phyloP scores from a whole-genome alignment of 164 flowering plant genomes.

The Kingdonia uniflora region DNA sequence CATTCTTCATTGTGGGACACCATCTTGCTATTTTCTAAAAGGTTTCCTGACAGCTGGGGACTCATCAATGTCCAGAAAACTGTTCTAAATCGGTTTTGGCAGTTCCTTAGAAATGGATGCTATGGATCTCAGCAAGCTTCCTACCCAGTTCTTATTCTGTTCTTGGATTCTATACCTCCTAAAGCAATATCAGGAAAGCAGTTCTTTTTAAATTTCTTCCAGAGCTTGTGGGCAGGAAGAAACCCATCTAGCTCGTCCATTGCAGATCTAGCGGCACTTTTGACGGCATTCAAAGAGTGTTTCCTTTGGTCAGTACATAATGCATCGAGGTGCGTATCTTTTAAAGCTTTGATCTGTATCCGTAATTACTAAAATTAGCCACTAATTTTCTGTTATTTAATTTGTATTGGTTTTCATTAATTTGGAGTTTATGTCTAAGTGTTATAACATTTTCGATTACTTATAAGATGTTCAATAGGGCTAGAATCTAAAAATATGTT shows the following conservation, averaged over 20 bases:
- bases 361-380: too few relatives aligned
- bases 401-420: too few relatives aligned
- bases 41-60: constrained; percentile 70
- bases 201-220: constrained; percentile 59
- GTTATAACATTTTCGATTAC: too few relatives aligned
- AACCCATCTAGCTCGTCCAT: constrained; percentile 26
- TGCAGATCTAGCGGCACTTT: constrained; percentile 44
- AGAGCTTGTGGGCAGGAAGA: constrained; percentile 81
- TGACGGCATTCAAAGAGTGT: constrained; percentile 69
- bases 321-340: constrained; percentile 53
- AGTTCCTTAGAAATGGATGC: constrained; percentile 84
- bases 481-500: too few relatives aligned
- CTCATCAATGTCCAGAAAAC: constrained; percentile 47
- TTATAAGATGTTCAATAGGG: too few relatives aligned
- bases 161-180: constrained; percentile 58
- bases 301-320: constrained; percentile 61
- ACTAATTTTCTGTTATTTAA: too few relatives aligned
- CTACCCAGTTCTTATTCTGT: constrained; percentile 56
- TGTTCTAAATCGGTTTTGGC: constrained; percentile 55
- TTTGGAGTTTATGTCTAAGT: too few relatives aligned
- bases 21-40: constrained; percentile 52
- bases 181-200: constrained; percentile 40
- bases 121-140: constrained; percentile 88
- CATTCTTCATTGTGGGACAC: constrained; percentile 91
- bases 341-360: too few relatives aligned